Conservation (phyloP, 768 basidiomycete species). For the Trametopsis cervina region DNA sequence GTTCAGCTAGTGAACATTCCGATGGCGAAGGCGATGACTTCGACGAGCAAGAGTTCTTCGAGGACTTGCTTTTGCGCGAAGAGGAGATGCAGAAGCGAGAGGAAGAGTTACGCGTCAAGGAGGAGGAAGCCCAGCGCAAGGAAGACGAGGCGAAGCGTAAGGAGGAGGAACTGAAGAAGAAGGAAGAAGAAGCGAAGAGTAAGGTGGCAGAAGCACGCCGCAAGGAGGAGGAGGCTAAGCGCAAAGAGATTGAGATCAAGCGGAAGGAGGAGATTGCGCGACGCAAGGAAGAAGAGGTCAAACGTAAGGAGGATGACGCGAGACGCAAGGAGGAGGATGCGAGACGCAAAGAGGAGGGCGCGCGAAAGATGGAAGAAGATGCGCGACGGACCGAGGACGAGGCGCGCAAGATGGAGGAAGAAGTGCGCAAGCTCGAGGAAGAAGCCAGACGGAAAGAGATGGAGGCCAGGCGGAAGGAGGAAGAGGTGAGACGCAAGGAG, state of each 20-base stretch:
- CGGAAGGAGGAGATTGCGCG: conserved; percentile 22
- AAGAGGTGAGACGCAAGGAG: conserved; percentile 25
- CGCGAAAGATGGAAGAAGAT: conserved; percentile 19
- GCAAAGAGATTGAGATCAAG: conserved; percentile 19
- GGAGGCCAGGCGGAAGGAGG: conserved; percentile 26
- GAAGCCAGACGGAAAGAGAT: conserved; percentile 19
- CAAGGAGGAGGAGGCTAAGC: conserved; percentile 11
- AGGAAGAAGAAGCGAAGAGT: conserved; percentile 21
- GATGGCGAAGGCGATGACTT: conserved; percentile 14
- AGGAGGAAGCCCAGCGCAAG: conserved; percentile 26
- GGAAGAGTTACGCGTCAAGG: conserved; percentile 24
- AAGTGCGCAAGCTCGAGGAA: conserved; percentile 16
- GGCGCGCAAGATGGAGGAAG: conserved; percentile 17
- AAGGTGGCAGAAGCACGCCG: conserved; percentile 30
- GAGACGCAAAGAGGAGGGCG: conserved; percentile 25
- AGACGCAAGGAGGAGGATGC: conserved; percentile 24
- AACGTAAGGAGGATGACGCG: conserved; percentile 19
- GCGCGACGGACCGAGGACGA: conserved; percentile 17
- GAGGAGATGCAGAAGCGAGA: conserved; percentile 2
- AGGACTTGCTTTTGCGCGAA: conserved; percentile 10
- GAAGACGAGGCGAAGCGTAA: conserved; percentile 17
- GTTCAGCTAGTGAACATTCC: conserved; percentile 2
- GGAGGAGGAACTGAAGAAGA: conserved; percentile 16
- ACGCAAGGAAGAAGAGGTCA: conserved; percentile 28
- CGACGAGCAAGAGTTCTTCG: neutral